Evolutionary conservation across 1,284 basidiomycete genomes (phyloP), one percentile per base, ranked within the genome.

Genomic region (Malassezia sympodialis): DNA sequence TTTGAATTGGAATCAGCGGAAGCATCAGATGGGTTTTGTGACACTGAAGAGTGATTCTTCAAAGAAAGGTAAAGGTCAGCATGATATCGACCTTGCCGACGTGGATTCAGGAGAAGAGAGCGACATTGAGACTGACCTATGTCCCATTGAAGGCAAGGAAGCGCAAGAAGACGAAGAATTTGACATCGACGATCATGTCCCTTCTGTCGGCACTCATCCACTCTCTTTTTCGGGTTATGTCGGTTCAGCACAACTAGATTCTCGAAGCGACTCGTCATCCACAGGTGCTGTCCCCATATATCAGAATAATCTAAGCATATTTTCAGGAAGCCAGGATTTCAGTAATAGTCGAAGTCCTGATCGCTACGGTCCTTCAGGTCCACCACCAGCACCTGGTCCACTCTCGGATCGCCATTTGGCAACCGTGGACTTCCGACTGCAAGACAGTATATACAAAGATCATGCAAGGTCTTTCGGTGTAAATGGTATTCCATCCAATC

Each of bases 1-100:
- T 8, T 80, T 96, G 51, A 90, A 91, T 73, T 96, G 90, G 72
- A 74, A 74, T 59, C 69, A 74, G 53, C 61, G 72, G 21, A 68
- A 74, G 45, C 58, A 68, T 40, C 72, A 73, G 46, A 73, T 72
- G 60, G 65, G 61, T 10, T 75, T 68, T 51, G 68, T 68, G 21
- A 21, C 37, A 21, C 19, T 39, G 19, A 39, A 39, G 1, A 39
- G 17, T 11, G 37, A 39, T 5, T 39, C 37, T 19, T 39, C 37
- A 19, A 39, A 39, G 37, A 39, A 21, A 21, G 37, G 15, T 15
- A 6, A 21, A 12, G 17, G 21, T 21, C 37, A 12, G 8, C 37
- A 21, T 4, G 37, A 39, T 39, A 8, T 21, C 8, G 19, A 39
- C 7, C n/a, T 21, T 39, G 37, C 3, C 21, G 37, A 39, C 8